These are phyloP conservation scores for Coemansia sp. DNA, from an alignment of 192 early-diverging fungal species.

Conservation along the genomic window DNA sequence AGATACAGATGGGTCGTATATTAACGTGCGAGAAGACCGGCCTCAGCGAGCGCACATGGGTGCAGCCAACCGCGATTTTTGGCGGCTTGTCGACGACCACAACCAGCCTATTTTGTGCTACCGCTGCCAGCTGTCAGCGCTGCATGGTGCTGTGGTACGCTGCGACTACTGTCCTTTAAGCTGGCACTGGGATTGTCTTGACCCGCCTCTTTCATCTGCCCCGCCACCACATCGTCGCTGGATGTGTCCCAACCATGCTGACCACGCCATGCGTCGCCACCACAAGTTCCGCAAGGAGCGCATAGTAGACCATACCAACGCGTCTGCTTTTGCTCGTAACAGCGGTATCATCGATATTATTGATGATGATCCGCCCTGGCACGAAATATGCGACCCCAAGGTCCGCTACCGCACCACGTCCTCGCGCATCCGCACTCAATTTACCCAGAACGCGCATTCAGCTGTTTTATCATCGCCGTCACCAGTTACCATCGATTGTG, in stretches of 20 bases:
- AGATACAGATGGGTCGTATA: conserved; percentile 35
- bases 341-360: conserved; percentile 42
- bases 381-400: conserved; percentile 48
- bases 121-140: conserved; percentile 41
- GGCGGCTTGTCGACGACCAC: conserved; percentile 43
- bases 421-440: conserved; percentile 32
- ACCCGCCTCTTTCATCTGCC: conserved; percentile 43
- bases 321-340: conserved; percentile 31
- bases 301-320: conserved; percentile 38
- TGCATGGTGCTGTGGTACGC: conserved; percentile 37
- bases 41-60: conserved; percentile 24
- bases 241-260: conserved; percentile 55
- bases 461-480: neutral
- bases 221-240: conserved; percentile 41
- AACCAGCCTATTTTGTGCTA: conserved; percentile 45
- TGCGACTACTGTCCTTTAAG: conserved; percentile 52
- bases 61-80: conserved; percentile 33
- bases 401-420: conserved; percentile 36
- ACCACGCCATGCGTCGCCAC: conserved; percentile 39
- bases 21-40: conserved; percentile 39
- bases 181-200: conserved; percentile 56
- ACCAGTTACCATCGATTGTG: neutral
- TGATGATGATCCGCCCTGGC: conserved; percentile 45
- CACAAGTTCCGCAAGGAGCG: conserved; percentile 50
- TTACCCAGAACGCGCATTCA: conserved; percentile 15